Conservation (phyloP, 495 filamentous ascomycete genomes). For the Articulospora tetracladia region DNA sequence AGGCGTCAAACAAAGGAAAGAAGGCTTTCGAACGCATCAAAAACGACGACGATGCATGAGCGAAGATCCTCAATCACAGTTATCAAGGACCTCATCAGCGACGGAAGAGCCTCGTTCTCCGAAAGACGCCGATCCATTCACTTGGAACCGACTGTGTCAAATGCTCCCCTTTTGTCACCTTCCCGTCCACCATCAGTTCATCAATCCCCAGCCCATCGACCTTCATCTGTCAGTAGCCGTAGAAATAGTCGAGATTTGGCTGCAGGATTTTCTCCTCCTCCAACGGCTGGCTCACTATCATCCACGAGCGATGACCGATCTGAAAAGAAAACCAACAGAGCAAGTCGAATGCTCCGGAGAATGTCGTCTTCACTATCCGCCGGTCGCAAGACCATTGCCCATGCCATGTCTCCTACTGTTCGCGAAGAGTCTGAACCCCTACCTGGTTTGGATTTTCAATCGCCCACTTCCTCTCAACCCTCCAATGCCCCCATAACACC, state of each 20-base stretch:
- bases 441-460: constrained; percentile 31
- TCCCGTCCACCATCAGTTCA: constrained; percentile 22
- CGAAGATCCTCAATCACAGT: constrained; percentile 47
- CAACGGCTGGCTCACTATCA: constrained; percentile 12
- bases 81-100: constrained; percentile 51
- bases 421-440: constrained; percentile 53
- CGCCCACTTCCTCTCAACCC: constrained; percentile 18
- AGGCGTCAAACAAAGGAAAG: constrained; percentile 18
- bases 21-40: constrained; percentile 10
- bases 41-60: constrained; percentile 14
- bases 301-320: constrained; percentile 19
- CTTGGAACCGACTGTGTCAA: constrained; percentile 26
- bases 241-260: constrained; percentile 9
- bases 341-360: constrained; percentile 74
- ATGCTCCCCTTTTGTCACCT: constrained; percentile 32
- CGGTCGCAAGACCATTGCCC: constrained; percentile 54
- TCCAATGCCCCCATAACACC: constrained; percentile 32
- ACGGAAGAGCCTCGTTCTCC: constrained; percentile 38
- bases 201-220: constrained; percentile 4
- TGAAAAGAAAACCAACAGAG: constrained; percentile 60
- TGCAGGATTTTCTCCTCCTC: constrained; percentile 6
- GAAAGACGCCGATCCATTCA: constrained; percentile 37
- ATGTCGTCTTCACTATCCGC: constrained; percentile 67
- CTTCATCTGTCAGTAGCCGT: constrained; percentile 23
- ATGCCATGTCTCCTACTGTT: constrained; percentile 54